Evolutionary conservation across 306 rosid genomes (phyloP).

Genomic region (Albizia julibrissin): DNA sequence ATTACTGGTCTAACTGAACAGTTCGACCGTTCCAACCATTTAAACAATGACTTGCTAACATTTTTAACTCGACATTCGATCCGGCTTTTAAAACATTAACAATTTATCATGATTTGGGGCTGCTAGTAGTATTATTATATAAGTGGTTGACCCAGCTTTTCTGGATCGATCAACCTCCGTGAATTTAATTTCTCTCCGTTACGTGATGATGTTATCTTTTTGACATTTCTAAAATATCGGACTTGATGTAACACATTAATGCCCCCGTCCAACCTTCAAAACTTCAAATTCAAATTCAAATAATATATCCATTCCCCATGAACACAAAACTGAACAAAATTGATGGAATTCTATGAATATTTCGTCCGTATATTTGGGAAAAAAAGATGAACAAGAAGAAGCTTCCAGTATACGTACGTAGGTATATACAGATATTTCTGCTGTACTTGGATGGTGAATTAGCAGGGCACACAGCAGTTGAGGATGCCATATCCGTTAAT

Average conservation of each 20-base stretch:
- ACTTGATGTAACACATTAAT: neutral
- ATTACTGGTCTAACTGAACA: no score
- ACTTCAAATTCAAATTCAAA: neutral
- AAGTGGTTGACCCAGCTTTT: slow-evolving; percentile 33
- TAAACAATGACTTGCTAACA: no score
- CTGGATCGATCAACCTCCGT: slow-evolving; percentile 32
- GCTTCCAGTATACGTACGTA: neutral
- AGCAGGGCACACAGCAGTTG: no score
- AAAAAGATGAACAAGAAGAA: neutral
- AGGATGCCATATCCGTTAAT: no score
- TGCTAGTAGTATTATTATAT: neutral
- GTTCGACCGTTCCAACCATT: no score
- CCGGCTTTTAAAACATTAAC: no score
- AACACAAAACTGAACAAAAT: neutral
- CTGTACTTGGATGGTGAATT: neutral
- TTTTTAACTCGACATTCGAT: no score
- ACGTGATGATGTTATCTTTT: neutral
- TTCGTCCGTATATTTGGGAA: neutral
- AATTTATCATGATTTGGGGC: slow-evolving; percentile 4
- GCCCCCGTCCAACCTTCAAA: neutral
- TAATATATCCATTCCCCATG: neutral
- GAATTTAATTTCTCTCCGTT: neutral
- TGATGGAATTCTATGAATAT: neutral
- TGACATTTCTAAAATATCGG: neutral
- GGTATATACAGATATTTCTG: neutral